Evolutionary conservation across 2,329 filamentous ascomycete species (phyloP), one percentile per base, ranked within the genome.

Genomic region (Colletotrichum coccodes): DNA sequence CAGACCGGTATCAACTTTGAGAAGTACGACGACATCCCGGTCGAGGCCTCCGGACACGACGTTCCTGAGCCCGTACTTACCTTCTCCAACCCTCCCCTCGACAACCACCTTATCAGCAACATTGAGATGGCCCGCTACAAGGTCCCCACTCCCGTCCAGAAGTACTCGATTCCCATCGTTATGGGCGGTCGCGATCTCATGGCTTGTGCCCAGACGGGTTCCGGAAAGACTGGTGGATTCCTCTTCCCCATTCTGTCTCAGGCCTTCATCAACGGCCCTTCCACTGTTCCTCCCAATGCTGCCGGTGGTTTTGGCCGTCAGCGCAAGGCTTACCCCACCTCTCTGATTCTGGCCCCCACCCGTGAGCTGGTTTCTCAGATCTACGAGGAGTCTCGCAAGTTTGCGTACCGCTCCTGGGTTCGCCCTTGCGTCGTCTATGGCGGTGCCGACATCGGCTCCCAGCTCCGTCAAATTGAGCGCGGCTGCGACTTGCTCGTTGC

Each of bases 1-100:
- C 93, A 97, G 78, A 98, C 94, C 38, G 96, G 96, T 83, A 98
- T 99, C 92, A 99, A 99, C 89, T 99, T 99, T 80, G 92, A 97
- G 86, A 99, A 99, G 88, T 99, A 99, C 84, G 96, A 99, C 79
- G 96, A 99, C 82, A 99, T 99, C 74, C 96, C 96, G 63, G 96
- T 99, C 73, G 96, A 98, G 84, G 96, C 96, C 72, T 98, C 95
- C 70, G 96, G 96, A 70, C 91, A 94, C 61, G 90, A 97, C 78
- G 94, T 98, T 60, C 96, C 96, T 52, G 96, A 98, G 78, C 92
- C 95, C 46, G 94, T 98, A 74, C 91, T 91, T 73, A 88, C 90
- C 71, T 99, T 99, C 89, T 94, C 90, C 79, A 97, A 96, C 83
- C 96, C 96, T 73, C 96, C 96, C 77, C 89, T 99, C 74, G 96